Evolutionary conservation across 192 early-diverging fungal genomes (phyloP).

Genomic region (Fimicolochytrium jonesii): DNA sequence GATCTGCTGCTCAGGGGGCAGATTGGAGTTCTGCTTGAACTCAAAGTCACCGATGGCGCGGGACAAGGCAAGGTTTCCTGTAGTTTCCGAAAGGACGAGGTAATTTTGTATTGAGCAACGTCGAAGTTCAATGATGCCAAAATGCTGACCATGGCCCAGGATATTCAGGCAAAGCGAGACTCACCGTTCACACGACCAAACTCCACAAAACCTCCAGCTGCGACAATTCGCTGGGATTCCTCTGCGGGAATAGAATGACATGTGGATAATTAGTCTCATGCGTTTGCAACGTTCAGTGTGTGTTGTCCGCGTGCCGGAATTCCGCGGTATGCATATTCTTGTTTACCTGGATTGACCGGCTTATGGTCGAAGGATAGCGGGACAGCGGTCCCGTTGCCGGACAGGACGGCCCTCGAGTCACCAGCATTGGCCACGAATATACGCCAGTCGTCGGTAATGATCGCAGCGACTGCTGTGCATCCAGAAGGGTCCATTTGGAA

Average conservation of each 20-base stretch:
- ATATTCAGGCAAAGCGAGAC: too few relatives aligned
- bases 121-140: too few relatives aligned
- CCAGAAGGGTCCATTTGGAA: constrained; percentile 83
- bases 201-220: constrained; percentile 96
- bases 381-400: constrained; percentile 67
- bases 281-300: too few relatives aligned
- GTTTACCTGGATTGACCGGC: constrained; percentile 68
- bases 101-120: background rate
- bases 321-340: too few relatives aligned
- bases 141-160: too few relatives aligned
- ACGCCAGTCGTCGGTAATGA: constrained; percentile 77
- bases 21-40: constrained; percentile 84
- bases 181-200: constrained; percentile 96
- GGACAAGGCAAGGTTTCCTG: constrained; percentile 93
- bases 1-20: constrained; percentile 83
- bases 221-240: constrained; percentile 80
- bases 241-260: constrained; percentile 24
- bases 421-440: constrained; percentile 91
- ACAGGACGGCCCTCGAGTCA: constrained; percentile 90
- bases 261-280: too few relatives aligned
- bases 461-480: constrained; percentile 89
- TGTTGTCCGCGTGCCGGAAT: too few relatives aligned
- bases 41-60: constrained; percentile 98
- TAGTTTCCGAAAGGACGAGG: too few relatives aligned
- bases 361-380: constrained; percentile 93